phyloP scores from a whole-genome alignment of 1,139 yeast species.

The Taiozyma onychis region DNA sequence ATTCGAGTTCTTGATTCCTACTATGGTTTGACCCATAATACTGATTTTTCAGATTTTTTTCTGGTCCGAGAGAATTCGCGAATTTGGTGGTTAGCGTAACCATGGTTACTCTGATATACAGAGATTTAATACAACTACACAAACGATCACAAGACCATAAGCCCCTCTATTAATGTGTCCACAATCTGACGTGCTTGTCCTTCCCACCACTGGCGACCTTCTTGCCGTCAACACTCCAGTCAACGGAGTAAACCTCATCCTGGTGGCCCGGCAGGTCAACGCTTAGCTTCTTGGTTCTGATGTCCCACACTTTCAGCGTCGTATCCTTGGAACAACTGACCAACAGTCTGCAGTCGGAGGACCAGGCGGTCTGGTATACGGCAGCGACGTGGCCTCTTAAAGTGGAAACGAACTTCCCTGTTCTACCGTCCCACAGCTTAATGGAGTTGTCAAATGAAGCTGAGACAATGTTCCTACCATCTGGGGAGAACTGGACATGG shows the following conservation, averaged over 20 bases:
- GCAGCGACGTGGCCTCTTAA: conserved; percentile 97
- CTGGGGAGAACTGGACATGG: conserved; percentile 95
- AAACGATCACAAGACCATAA: no score
- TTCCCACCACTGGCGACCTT: conserved; percentile 95
- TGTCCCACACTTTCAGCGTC: conserved; percentile 96
- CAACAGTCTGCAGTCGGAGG: conserved; percentile 84
- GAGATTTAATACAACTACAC: not conserved
- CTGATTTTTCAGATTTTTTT: not conserved
- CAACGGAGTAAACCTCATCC: conserved; percentile 96
- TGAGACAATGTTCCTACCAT: conserved; percentile 85
- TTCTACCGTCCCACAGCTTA: conserved; percentile 93
- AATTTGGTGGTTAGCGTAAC: not conserved
- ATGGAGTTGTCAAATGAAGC: conserved; percentile 94
- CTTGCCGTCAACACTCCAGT: conserved; percentile 95
- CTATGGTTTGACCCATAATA: not conserved
- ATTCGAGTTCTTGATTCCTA: no score
- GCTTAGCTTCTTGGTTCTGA: conserved; percentile 72
- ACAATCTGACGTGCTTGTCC: conserved; percentile 86
- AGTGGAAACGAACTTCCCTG: conserved; percentile 85
- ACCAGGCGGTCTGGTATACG: conserved; percentile 98
- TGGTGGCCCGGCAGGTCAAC: conserved; percentile 94
- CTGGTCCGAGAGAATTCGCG: not conserved
- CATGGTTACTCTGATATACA: not conserved
- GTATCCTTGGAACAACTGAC: conserved; percentile 97
- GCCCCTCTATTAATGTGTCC: conserved; percentile 55